Conservation (phyloP, 495 filamentous ascomycete genomes). For the Parathielavia hyrcaniae region DNA sequence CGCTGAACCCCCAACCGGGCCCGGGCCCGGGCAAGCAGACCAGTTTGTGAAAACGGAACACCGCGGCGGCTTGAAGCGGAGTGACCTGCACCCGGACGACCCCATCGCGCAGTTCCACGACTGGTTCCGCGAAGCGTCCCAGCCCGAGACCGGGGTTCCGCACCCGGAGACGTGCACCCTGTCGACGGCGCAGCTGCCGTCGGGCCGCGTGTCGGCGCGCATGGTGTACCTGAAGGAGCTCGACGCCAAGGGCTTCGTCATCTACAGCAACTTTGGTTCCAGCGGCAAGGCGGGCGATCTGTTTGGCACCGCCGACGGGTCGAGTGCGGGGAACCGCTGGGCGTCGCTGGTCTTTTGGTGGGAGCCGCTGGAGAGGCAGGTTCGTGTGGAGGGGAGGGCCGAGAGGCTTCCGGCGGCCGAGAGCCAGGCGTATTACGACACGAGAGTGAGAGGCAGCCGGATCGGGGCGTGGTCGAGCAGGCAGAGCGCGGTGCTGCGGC, state of each 20-base stretch:
- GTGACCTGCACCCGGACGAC: slow-evolving; percentile 46
- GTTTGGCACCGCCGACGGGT: slow-evolving; percentile 25
- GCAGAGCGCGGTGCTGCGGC: slow-evolving; percentile 68
- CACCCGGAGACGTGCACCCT: slow-evolving; percentile 74
- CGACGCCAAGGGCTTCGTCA: slow-evolving; percentile 71
- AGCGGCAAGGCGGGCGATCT: slow-evolving; percentile 63
- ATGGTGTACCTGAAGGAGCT: slow-evolving; percentile 89
- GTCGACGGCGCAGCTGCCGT: slow-evolving; percentile 79
- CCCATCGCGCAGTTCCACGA: slow-evolving; percentile 77
- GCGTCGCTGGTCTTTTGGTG: slow-evolving; percentile 74
- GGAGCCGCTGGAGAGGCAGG: slow-evolving; percentile 70
- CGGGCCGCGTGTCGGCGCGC: slow-evolving; percentile 74
- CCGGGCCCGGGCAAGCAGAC: slow-evolving; percentile 46
- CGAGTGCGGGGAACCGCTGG: slow-evolving; percentile 50
- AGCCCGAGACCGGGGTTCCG: slow-evolving; percentile 45
- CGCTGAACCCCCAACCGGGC: slow-evolving; percentile 18
- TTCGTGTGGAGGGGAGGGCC: slow-evolving; percentile 71
- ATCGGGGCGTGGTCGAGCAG: slow-evolving; percentile 91
- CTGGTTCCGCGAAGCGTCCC: slow-evolving; percentile 73
- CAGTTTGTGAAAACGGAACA: slow-evolving; percentile 51
- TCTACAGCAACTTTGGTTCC: slow-evolving; percentile 90
- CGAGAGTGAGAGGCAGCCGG: slow-evolving; percentile 67
- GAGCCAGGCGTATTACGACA: slow-evolving; percentile 83
- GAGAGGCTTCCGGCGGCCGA: slow-evolving; percentile 64
- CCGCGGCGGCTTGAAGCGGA: slow-evolving; percentile 44